A percentile compares a stretch with the other conserved stretches of the same genome.
Evolutionary conservation across 2,329 filamentous ascomycete genomes (phyloP).

Genomic region (Fusarium sulawesiense): DNA sequence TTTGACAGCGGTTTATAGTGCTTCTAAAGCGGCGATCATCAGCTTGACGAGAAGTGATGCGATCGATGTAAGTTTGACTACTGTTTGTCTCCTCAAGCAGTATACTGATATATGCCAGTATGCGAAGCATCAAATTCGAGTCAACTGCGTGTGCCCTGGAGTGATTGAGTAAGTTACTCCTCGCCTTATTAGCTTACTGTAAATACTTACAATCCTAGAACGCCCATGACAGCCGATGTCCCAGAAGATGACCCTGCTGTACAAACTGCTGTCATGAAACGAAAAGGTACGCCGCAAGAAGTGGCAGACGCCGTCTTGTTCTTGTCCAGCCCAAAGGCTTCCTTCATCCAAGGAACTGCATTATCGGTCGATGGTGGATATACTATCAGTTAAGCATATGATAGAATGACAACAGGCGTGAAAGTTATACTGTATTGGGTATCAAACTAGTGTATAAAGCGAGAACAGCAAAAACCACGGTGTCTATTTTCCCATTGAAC

Average conservation of each 20-base stretch:
- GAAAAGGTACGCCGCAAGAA: constrained; percentile 58
- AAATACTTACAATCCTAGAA: constrained; percentile 40
- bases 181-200: too few relatives aligned
- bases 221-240: constrained; percentile 57
- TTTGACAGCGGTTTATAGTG: constrained; percentile 54
- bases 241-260: constrained; percentile 51
- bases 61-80: constrained; percentile 52
- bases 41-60: constrained; percentile 60
- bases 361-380: constrained; percentile 60
- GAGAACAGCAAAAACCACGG: background rate
- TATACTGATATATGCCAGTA: constrained; percentile 48
- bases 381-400: constrained; percentile 45
- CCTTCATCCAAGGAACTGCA: constrained; percentile 58
- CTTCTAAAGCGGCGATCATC: constrained; percentile 57
- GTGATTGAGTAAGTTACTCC: constrained; percentile 52
- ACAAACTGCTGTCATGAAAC: constrained; percentile 51
- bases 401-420: background rate
- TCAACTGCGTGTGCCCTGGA: constrained; percentile 61
- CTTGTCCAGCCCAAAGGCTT: constrained; percentile 57
- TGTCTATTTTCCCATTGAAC: constrained; percentile 9
- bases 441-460: constrained; percentile 39
- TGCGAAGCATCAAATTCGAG: constrained; percentile 56
- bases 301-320: constrained; percentile 60
- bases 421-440: constrained; percentile 36
- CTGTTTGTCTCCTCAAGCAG: rapidly evolving